phyloP scores from a whole-genome alignment of 2,329 filamentous ascomycete species.

The Colletotrichum incanum region DNA sequence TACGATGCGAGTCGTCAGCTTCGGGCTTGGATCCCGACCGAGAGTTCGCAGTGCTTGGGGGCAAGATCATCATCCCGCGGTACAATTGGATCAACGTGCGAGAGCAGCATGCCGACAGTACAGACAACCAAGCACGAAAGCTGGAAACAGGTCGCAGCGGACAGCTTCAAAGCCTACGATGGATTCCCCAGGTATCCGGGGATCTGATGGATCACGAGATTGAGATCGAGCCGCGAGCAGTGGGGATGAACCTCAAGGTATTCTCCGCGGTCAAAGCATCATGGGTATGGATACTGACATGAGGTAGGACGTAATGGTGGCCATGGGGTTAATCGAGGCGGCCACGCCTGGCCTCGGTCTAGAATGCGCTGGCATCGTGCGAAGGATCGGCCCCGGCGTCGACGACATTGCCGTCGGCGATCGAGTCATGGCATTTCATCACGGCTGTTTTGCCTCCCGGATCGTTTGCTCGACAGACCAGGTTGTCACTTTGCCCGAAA shows the following conservation, averaged over 20 bases:
- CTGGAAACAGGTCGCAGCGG: background rate
- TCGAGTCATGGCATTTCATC: constrained; percentile 44
- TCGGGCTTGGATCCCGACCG: constrained; percentile 17
- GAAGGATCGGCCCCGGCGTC: constrained; percentile 43
- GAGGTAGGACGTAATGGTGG: constrained; percentile 12
- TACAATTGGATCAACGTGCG: constrained; percentile 6
- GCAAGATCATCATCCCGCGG: background rate
- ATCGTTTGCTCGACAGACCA: constrained; percentile 48
- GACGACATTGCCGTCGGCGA: constrained; percentile 48
- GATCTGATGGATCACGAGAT: constrained; percentile 42
- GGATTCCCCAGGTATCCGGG: background rate
- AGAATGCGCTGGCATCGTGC: constrained; percentile 50
- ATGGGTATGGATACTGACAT: background rate
- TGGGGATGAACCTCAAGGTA: constrained; percentile 36
- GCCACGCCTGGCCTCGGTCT: constrained; percentile 45
- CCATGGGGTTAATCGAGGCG: constrained; percentile 37
- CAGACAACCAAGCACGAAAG: background rate
- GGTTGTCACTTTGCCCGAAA: constrained; percentile 25
- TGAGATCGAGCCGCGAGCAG: constrained; percentile 48
- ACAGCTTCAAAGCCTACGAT: background rate
- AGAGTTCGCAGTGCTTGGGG: constrained; percentile 18
- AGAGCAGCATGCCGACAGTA: background rate
- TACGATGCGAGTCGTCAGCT: background rate
- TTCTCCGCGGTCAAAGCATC: background rate
- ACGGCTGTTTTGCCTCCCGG: constrained; percentile 46